Evolutionary conservation across 23 red algal genomes (phyloP), one percentile per base, ranked within the genome.

Genomic region (Gracilaria gracilis): DNA sequence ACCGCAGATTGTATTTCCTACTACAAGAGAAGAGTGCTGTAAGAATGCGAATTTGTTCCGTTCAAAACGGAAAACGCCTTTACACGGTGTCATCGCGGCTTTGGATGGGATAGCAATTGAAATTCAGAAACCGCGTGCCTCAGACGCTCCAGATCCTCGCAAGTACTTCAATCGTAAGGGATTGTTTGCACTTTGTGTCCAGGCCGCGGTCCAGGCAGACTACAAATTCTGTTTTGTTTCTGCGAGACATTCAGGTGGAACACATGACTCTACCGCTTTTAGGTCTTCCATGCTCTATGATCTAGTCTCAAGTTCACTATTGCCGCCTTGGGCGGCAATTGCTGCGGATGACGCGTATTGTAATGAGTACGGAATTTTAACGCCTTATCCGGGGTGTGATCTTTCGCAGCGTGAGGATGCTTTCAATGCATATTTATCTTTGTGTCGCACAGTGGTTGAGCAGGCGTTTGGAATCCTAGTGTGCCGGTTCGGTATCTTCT

Each of bases 151-250:
- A 39, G 69, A 74, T 47, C 69, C 69, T 13, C 4, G 23, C 7
- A 74, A 74, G 23, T 74, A 74, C 24, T 74, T 14, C 36, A 74
- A 39, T 47, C 5, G 69, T 2, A 74, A 74, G 36, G 69, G 69
- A 27, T 39, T 74, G 2, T 74, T 29, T 15, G 35, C 69, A 19
- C 3, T 74, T 74, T 39, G 35, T 27, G 69, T 74, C 20, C 69
- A 74, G 29, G 69, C 35, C 17, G 69, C 69, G 3, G 69, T 74
- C 17, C 24, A 19, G 4, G 40, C 36, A 23, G 20, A 74, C 35
- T 74, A 74, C 20, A 74, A 74, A 27, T 74, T 74, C 19, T 21
- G 15, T 23, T 74, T 42, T 19, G 35, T 42, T 47, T 42, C 36
- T 14, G 69, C 69, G 5, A 74, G 6, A 27, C 69, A 74, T 33